These are phyloP conservation scores for Fusarium cicatricum DNA, from an alignment of 2,329 filamentous ascomycete species.

Conservation along the genomic window DNA sequence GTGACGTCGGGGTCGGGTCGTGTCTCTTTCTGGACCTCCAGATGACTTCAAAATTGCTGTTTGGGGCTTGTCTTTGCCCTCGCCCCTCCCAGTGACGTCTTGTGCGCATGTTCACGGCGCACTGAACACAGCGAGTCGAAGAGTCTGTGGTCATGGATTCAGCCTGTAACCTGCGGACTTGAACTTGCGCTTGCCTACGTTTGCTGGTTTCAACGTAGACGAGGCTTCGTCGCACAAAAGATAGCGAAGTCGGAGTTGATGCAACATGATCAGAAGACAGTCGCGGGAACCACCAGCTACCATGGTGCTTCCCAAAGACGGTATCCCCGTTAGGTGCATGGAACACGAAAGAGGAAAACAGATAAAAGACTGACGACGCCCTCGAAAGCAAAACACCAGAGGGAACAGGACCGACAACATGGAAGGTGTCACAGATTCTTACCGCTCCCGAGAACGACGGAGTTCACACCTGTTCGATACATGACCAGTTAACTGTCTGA, in stretches of 20 bases:
- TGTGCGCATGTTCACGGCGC: slow-evolving; percentile 2
- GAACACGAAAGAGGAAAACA: neutral
- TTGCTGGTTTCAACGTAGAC: slow-evolving; percentile 2
- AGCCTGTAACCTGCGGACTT: slow-evolving; percentile 11
- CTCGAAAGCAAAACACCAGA: slow-evolving; percentile 1
- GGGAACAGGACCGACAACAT: neutral
- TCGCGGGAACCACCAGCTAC: too few species aligned
- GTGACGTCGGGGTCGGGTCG: slow-evolving; percentile 4
- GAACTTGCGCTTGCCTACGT: neutral
- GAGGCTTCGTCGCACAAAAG: neutral
- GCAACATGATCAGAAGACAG: neutral
- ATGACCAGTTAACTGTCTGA: too few species aligned
- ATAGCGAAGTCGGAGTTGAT: neutral
- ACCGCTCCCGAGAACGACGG: neutral
- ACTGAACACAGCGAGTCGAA: slow-evolving; percentile 4
- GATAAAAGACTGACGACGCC: neutral
- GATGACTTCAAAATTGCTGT: neutral
- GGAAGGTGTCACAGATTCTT: slow-evolving; percentile 12
- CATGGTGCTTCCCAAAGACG: too few species aligned
- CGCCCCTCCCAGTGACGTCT: neutral
- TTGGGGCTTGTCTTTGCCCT: slow-evolving; percentile 2
- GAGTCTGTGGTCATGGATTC: slow-evolving; percentile 3
- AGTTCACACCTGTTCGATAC: neutral
- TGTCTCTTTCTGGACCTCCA: neutral
- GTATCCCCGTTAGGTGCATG: too few species aligned